Conservation (phyloP, 2,329 filamentous ascomycete species). For the Aureobasidium sp. region DNA sequence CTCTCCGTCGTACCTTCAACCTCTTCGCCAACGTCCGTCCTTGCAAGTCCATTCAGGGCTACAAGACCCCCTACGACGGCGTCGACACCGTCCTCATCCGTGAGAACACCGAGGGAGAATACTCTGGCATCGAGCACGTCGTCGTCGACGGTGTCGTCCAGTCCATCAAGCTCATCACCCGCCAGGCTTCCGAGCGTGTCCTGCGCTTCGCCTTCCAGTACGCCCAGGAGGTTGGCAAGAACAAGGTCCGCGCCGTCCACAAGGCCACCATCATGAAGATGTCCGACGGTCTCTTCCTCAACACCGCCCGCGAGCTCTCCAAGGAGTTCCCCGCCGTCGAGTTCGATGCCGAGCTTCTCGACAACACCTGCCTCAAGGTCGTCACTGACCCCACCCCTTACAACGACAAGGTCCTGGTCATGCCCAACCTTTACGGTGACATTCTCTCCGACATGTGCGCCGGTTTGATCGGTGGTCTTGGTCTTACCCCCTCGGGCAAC, state of each 20-base stretch:
- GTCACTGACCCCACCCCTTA: constrained; percentile 92
- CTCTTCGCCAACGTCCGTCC: constrained; percentile 98
- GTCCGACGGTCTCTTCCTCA: constrained; percentile 96
- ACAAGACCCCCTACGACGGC: constrained; percentile 96
- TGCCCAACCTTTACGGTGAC: constrained; percentile 97
- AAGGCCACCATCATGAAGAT: constrained; percentile 99
- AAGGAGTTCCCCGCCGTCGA: constrained; percentile 95
- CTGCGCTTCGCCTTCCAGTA: constrained; percentile 98
- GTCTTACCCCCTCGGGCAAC: constrained; percentile 95
- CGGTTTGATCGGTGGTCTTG: constrained; percentile 93
- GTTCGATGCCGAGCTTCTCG: constrained; percentile 95
- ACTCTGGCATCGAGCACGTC: constrained; percentile 97
- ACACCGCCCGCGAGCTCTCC: constrained; percentile 72
- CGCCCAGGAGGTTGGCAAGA: constrained; percentile 84
- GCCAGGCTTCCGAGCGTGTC: constrained; percentile 88
- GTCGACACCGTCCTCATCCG: constrained; percentile 97
- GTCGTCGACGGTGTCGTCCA: constrained; percentile 97
- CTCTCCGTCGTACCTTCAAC: constrained; percentile 97
- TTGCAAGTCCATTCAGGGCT: constrained; percentile 92
- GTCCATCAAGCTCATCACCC: constrained; percentile 99
- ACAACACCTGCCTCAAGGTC: constrained; percentile 99
- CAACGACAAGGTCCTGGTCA: constrained; percentile 98
- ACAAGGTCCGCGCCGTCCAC: constrained; percentile 96
- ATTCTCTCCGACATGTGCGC: constrained; percentile 99
- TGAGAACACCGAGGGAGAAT: constrained; percentile 99